Base-by-base conservation (phyloP, 176 grass and related monocot species). In the Bromus sterilis region DNA sequence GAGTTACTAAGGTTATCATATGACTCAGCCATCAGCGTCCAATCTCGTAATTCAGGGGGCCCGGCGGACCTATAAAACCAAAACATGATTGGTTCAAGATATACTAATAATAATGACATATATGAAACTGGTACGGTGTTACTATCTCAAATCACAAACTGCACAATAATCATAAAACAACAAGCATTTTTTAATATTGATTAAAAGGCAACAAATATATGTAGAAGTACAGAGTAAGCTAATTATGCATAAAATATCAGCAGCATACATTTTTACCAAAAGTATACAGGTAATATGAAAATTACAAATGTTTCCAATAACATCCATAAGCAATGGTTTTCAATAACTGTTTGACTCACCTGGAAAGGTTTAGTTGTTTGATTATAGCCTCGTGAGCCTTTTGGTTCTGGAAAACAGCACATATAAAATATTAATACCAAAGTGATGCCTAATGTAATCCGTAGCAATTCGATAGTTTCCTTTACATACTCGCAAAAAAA, bases 371-470 rank as follows among this genome's bases (percentile, higher is more conserved):
- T 76, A 98, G 74, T 80, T 95, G 93, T 76, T 95, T 98, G 82
- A 98, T 87, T 86, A 98, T 95, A 74, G 93, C 93, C 42, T 89
- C 89, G 43, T 98, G 96, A 51, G 64, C 96, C 87, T 91, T 95
- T 88, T 98, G 96, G 71, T 91, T 98, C 96, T 98, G 87, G 26
- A 93, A 85, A 91, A 86, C 31, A 71, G 36, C 55, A 71, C 16
- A 77, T 11, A 9, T 71, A 25, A 62, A 48, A 86, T 68, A 15
- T 30, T 14, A 28, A 33, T 36, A 48, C 21, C 10, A 79, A 26
- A 61, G 29, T 9, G n/a, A 82, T 36, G 21, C 40, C n/a, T 14
- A 83, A 76, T 64, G 14, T 18, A 66, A 32, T 9, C 36, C 4
- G 75, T 69, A 56, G 5, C 8, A 34, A 71, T 60, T 55, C 5